These are phyloP conservation scores for Wallacemonas sp. DNA, from an alignment of 208 protist genomes.

Conservation along the genomic window DNA sequence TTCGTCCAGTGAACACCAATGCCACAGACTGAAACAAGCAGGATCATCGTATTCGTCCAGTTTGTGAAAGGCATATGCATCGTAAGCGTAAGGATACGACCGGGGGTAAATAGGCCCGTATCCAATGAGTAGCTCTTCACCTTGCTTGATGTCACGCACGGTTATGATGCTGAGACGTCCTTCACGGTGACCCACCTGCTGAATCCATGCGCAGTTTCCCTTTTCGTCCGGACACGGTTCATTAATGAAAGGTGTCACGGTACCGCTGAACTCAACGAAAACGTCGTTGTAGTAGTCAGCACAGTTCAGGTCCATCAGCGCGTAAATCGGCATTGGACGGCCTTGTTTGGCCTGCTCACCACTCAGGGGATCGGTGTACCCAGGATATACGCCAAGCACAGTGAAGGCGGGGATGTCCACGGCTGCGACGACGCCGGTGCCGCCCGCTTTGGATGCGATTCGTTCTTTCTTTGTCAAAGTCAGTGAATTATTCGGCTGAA, in stretches of 20 bases:
- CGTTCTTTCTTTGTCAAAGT: slow-evolving; percentile 34
- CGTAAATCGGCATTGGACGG: slow-evolving; percentile 61
- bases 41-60: slow-evolving; percentile 29
- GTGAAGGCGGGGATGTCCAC: slow-evolving; percentile 67
- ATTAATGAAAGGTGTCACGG: slow-evolving; percentile 88
- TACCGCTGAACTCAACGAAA: slow-evolving; percentile 71
- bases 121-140: slow-evolving; percentile 82
- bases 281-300: slow-evolving; percentile 84
- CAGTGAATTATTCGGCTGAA: slow-evolving; percentile 47
- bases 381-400: slow-evolving; percentile 78
- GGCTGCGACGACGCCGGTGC: slow-evolving; percentile 66
- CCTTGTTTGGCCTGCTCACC: slow-evolving; percentile 79
- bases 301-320: slow-evolving; percentile 84
- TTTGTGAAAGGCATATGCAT: slow-evolving; percentile 73
- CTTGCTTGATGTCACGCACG: slow-evolving; percentile 49
- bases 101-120: slow-evolving; percentile 84
- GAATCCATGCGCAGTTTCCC: slow-evolving; percentile 89
- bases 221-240: slow-evolving; percentile 69
- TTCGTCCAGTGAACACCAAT: slow-evolving; percentile 59
- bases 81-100: slow-evolving; percentile 74
- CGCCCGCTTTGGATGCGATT: slow-evolving; percentile 48
- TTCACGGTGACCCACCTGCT: slow-evolving; percentile 52
- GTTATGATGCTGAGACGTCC: slow-evolving; percentile 82
- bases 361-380: slow-evolving; percentile 66
- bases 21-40: slow-evolving; percentile 70